A percentile compares a stretch with the other conserved stretches of the same genome.
Conservation (phyloP, 2,329 filamentous ascomycete species). For the Phyllosticta citribraziliensis region DNA sequence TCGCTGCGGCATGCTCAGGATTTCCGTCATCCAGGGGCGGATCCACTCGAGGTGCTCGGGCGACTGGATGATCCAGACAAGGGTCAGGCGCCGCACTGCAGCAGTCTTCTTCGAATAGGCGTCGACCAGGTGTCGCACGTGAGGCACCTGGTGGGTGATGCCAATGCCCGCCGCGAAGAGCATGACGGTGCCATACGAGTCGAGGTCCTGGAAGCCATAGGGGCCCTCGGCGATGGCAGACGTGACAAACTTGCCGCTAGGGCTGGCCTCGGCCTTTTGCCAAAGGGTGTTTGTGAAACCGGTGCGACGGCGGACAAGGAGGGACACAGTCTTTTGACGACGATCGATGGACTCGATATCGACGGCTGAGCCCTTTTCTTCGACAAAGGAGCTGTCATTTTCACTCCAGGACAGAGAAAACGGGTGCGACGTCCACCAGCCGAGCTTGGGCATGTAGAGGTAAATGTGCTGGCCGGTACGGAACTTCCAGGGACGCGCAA, state of each 20-base stretch:
- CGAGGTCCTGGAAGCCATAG: slow-evolving; percentile 73
- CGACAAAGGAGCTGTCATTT: slow-evolving; percentile 36
- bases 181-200: slow-evolving; percentile 85
- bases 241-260: slow-evolving; percentile 49
- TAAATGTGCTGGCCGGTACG: slow-evolving; percentile 69
- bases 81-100: slow-evolving; percentile 68
- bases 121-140: slow-evolving; percentile 57
- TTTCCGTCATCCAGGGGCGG: slow-evolving; percentile 78
- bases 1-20: slow-evolving; percentile 70
- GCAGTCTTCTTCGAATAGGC: slow-evolving; percentile 58
- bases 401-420: slow-evolving; percentile 74
- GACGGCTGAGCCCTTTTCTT: slow-evolving; percentile 39
- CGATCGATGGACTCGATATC: slow-evolving; percentile 38
- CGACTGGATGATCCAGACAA: slow-evolving; percentile 89
- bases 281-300: slow-evolving; percentile 81
- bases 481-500: slow-evolving; percentile 70
- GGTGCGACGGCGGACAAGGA: slow-evolving; percentile 78
- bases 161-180: slow-evolving; percentile 89
- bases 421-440: slow-evolving; percentile 65
- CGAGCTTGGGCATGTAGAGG: slow-evolving; percentile 64
- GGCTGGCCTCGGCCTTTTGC: slow-evolving; percentile 50
- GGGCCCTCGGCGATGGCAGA: slow-evolving; percentile 79
- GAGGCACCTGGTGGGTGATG: slow-evolving; percentile 90
- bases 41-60: slow-evolving; percentile 90
- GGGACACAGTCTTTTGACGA: slow-evolving; percentile 55